Evolutionary conservation across 805 yeast species (phyloP), one percentile per base, ranked within the genome.

Genomic region (Hanseniaspora thailandica): DNA sequence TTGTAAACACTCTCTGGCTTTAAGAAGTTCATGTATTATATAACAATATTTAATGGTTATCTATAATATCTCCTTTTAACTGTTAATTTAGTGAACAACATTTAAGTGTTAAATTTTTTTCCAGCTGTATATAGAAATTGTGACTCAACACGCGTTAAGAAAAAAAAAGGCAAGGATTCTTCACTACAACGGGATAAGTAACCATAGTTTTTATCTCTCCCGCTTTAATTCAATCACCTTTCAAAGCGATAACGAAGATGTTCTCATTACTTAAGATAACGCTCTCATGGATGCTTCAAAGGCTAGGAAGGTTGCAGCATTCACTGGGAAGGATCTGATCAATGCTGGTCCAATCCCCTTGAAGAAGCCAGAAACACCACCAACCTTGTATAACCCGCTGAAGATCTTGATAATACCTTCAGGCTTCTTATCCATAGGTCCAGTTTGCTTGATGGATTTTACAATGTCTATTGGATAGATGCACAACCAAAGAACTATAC

Each of bases 251-350:
- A 40, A 25, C 19, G 30, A 15, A 25, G 31, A 17, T 9, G 3
- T 17, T 4, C 25, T 34, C 20, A 36, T 10, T 19, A 20, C n/a
- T n/a, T 43, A 53, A 3, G 52, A 8, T n/a, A 53, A 31, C 5
- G 62, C 36, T 69, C 95, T 79, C 84, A 89, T 83, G 4, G 96
- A 85, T 48, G 84, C 69, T 68, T 93, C 99, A 66, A 93, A 93
- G 2, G 94, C 88, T 43, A 87, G 83, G 69, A 93, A 93, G 0
- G 98, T 94, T 30, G 94, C 95, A 40, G 96, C 99, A 65, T 93
- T 94, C 3, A 94, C 98, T 0, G 98, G 98, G 3, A 96, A 95
- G 47, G 99, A 97, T 70, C 99, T 83, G 58, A 93, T 71, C 58
- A 93, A 78, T 0, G 97, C 89, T 36, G 98, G 97, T 19, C 80